phyloP scores from a whole-genome alignment of 1,284 basidiomycete species.

The Cutaneotrichosporon mucoides region DNA sequence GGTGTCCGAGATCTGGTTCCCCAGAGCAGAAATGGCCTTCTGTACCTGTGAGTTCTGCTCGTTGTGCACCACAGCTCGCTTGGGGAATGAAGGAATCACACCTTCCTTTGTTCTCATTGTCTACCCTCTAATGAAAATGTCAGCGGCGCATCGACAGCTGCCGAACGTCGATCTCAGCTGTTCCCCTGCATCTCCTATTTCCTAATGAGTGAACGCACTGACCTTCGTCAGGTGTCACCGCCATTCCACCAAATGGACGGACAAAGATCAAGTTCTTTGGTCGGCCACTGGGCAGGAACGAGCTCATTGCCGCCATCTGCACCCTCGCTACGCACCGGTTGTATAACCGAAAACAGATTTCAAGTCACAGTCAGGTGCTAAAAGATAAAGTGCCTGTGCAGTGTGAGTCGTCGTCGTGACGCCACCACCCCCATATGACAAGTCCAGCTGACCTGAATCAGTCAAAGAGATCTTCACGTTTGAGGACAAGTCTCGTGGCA shows the following conservation, averaged over 20 bases:
- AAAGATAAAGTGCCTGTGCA: slow-evolving; percentile 34
- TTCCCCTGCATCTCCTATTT: too few species aligned
- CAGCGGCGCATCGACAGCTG: neutral
- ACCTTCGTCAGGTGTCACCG: slow-evolving; percentile 21
- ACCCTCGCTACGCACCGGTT: slow-evolving; percentile 49
- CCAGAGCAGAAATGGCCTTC: slow-evolving; percentile 21
- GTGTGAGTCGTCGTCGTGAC: slow-evolving; percentile 9
- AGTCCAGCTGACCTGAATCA: slow-evolving; percentile 6
- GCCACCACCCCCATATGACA: neutral
- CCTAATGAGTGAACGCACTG: neutral
- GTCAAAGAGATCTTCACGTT: slow-evolving; percentile 26
- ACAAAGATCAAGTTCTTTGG: slow-evolving; percentile 52
- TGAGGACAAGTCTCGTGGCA: slow-evolving; percentile 21
- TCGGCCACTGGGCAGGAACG: slow-evolving; percentile 54
- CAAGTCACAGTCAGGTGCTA: slow-evolving; percentile 47
- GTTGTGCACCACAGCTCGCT: neutral
- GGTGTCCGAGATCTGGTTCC: slow-evolving; percentile 23
- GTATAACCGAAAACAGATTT: slow-evolving; percentile 47
- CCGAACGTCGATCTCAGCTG: neutral
- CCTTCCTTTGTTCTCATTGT: too few species aligned
- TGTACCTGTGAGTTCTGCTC: slow-evolving; percentile 20
- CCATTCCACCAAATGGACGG: slow-evolving; percentile 27
- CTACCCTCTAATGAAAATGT: too few species aligned
- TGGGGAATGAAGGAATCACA: too few species aligned
- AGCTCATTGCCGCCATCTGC: slow-evolving; percentile 54